Evolutionary conservation across 2,329 filamentous ascomycete species (phyloP).

Genomic region (Pseudocercospora crystallina): DNA sequence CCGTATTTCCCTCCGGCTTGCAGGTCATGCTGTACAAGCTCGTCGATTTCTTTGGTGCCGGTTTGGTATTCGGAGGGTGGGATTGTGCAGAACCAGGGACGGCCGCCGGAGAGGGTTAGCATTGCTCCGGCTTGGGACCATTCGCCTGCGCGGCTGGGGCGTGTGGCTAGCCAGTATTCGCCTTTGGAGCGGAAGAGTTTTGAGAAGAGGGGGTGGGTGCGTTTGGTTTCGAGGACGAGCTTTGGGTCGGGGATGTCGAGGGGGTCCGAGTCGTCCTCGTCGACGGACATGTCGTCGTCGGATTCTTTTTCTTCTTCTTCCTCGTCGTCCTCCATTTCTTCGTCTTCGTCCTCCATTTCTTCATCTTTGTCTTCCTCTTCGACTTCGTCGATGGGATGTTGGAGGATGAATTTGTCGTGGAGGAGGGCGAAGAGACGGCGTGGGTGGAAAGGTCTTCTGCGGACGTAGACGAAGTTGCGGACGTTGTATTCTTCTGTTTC

Average conservation of each 20-base stretch:
- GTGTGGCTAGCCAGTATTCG: slow-evolving; percentile 60
- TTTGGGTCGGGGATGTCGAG: slow-evolving; percentile 29
- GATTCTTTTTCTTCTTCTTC: slow-evolving; percentile 29
- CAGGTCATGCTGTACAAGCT: slow-evolving; percentile 52
- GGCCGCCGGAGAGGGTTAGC: slow-evolving; percentile 59
- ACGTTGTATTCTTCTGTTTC: slow-evolving; percentile 71
- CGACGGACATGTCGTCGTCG: slow-evolving; percentile 38
- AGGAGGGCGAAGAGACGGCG: slow-evolving; percentile 42
- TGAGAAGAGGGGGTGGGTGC: slow-evolving; percentile 52
- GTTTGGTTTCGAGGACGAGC: slow-evolving; percentile 57
- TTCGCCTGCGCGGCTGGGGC: slow-evolving; percentile 56
- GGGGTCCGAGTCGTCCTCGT: slow-evolving; percentile 37
- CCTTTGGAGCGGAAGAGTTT: slow-evolving; percentile 65
- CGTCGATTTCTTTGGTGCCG: slow-evolving; percentile 48
- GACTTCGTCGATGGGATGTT: slow-evolving; percentile 39
- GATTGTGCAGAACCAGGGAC: slow-evolving; percentile 61
- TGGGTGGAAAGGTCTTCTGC: slow-evolving; percentile 48
- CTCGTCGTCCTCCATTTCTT: slow-evolving; percentile 22
- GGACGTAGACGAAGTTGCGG: slow-evolving; percentile 67
- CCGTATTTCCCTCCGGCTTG: slow-evolving; percentile 56
- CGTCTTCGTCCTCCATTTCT: slow-evolving; percentile 26
- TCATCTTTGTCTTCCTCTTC: slow-evolving; percentile 36
- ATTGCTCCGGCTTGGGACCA: slow-evolving; percentile 67
- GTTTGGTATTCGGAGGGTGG: slow-evolving; percentile 52
- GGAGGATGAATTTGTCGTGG: slow-evolving; percentile 45